phyloP scores from a whole-genome alignment of 2,329 filamentous ascomycete genomes.

The Botryosphaeria agaves region DNA sequence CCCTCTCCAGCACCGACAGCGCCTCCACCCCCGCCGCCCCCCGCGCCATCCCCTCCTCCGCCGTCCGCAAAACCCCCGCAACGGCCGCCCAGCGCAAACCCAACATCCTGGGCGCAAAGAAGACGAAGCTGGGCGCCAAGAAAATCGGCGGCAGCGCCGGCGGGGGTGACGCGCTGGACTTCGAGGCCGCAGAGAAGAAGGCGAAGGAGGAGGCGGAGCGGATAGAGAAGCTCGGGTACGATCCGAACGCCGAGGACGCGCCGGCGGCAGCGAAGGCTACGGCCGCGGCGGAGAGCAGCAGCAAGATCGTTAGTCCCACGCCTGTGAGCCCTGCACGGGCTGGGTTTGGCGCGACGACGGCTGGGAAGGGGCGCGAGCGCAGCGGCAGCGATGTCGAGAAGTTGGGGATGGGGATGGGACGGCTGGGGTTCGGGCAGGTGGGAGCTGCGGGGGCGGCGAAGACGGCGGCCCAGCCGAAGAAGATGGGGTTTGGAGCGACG shows the following conservation, averaged over 20 bases:
- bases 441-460: conserved; percentile 42
- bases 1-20: conserved; percentile 37
- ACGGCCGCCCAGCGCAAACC: conserved; percentile 55
- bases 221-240: conserved; percentile 88
- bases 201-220: conserved; percentile 95
- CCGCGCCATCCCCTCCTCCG: conserved; percentile 51
- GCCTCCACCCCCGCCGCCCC: conserved; percentile 46
- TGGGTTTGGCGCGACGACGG: conserved; percentile 47
- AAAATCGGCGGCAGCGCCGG: conserved; percentile 61
- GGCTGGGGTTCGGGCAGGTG: conserved; percentile 78
- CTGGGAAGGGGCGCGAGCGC: conserved; percentile 31
- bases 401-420: conserved; percentile 71
- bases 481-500: conserved; percentile 77
- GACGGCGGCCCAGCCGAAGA: conserved; percentile 45
- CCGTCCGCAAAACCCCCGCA: conserved; percentile 58
- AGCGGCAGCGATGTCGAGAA: conserved; percentile 67
- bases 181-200: conserved; percentile 92
- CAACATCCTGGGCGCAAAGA: conserved; percentile 75
- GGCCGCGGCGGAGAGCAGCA: conserved; percentile 24
- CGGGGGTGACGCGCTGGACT: conserved; percentile 64
- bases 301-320: conserved; percentile 55
- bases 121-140: conserved; percentile 44
- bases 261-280: conserved; percentile 24
- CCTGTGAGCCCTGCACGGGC: conserved; percentile 49
- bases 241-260: conserved; percentile 68